Evolutionary conservation across 352 stramenopile genomes (phyloP).

Genomic region (Aphanomyces astaci): DNA sequence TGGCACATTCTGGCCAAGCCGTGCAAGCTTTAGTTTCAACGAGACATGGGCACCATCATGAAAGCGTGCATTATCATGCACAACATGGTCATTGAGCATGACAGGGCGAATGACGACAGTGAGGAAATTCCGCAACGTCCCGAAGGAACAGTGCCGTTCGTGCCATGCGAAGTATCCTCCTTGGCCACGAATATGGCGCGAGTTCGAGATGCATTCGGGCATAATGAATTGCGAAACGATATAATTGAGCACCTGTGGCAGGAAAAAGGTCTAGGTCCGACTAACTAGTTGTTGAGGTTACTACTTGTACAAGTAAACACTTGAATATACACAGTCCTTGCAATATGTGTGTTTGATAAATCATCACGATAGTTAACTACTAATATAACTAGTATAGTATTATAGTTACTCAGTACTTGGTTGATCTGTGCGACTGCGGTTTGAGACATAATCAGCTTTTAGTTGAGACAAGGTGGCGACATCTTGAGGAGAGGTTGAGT

Average conservation of each 20-base stretch:
- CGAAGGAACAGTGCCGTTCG: neutral
- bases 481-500: neutral
- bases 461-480: neutral
- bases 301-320: too few species aligned
- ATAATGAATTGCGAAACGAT: neutral
- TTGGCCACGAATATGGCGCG: neutral
- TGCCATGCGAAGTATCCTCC: neutral
- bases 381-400: too few species aligned
- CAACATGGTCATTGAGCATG: slow-evolving; percentile 1
- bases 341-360: too few species aligned
- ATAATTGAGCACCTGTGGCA: neutral
- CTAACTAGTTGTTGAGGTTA: too few species aligned
- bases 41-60: neutral
- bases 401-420: neutral
- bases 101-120: neutral
- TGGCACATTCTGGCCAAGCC: slow-evolving; percentile 4
- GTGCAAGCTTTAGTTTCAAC: neutral
- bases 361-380: too few species aligned
- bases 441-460: slow-evolving; percentile 12
- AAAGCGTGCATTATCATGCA: neutral
- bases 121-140: neutral
- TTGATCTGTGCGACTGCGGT: neutral
- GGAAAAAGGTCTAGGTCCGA: neutral
- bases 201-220: neutral
- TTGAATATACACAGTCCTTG: too few species aligned